These are phyloP conservation scores for Sordaria brevicollis DNA, from an alignment of 495 filamentous ascomycete genomes.

Conservation along the genomic window DNA sequence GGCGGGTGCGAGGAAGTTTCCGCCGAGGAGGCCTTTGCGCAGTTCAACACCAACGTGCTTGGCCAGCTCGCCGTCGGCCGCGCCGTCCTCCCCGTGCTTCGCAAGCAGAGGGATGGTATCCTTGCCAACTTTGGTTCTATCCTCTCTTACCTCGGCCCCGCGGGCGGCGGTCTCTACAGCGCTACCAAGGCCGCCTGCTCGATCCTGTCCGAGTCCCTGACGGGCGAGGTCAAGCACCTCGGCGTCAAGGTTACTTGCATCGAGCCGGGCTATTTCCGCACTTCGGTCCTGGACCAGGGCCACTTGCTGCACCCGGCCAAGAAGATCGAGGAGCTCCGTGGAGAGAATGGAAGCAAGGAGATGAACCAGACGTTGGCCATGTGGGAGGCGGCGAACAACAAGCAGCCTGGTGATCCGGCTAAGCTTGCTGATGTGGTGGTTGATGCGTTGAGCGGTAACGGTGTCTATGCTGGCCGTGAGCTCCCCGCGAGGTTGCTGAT, in stretches of 20 bases:
- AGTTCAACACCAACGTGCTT: conserved; percentile 39
- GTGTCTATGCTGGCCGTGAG: background rate
- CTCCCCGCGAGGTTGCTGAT: background rate
- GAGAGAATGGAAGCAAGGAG: background rate
- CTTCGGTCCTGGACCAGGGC: conserved; percentile 27
- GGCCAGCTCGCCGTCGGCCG: conserved; percentile 31
- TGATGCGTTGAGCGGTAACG: background rate
- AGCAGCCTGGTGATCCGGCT: background rate
- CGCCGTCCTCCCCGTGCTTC: conserved; percentile 39
- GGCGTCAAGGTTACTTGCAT: conserved; percentile 34
- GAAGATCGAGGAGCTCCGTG: background rate
- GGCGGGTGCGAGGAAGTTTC: conserved; percentile 34
- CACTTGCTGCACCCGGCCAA: background rate
- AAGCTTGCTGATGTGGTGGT: background rate
- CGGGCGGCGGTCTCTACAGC: conserved; percentile 34
- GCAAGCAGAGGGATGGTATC: conserved; percentile 30
- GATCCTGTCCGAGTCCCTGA: conserved; percentile 25
- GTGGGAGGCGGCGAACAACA: background rate
- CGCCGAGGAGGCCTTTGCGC: background rate
- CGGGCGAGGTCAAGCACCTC: conserved; percentile 32
- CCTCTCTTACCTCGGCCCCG: conserved; percentile 26
- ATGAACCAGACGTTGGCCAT: background rate
- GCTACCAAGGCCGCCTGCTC: conserved; percentile 43
- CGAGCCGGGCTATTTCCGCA: conserved; percentile 44
- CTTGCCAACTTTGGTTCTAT: conserved; percentile 42